Conservation (phyloP, 129 eudicot species). For the Oenanthe sinensis region DNA sequence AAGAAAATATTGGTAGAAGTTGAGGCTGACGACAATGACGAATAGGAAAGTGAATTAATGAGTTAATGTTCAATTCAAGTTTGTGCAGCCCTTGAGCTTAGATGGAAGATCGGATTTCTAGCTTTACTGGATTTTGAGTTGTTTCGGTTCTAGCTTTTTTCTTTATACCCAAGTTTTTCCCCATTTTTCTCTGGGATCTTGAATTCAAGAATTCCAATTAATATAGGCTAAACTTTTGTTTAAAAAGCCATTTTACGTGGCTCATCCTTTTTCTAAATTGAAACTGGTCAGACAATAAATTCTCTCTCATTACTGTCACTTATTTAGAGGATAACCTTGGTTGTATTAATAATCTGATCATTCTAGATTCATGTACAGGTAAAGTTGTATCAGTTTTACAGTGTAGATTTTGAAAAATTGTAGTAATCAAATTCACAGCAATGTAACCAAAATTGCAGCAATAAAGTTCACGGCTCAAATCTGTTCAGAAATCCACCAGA, state of each 20-base stretch:
- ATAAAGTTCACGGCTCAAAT: too few relatives aligned
- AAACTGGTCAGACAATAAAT: neutral
- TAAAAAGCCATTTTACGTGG: neutral
- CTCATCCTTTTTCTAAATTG: neutral
- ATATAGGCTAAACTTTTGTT: neutral
- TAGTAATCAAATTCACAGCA: neutral
- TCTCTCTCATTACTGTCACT: neutral
- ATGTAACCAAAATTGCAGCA: neutral
- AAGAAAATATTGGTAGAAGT: slow-evolving; percentile 81
- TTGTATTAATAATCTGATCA: neutral
- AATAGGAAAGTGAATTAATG: slow-evolving; percentile 7
- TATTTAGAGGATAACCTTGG: neutral
- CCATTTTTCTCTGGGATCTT: slow-evolving; percentile 6
- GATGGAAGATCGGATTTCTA: neutral
- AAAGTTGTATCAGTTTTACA: neutral
- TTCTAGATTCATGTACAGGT: neutral
- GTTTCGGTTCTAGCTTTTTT: neutral
- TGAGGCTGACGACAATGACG: slow-evolving; percentile 43
- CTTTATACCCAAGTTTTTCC: neutral
- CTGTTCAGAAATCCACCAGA: too few relatives aligned
- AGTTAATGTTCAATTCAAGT: neutral
- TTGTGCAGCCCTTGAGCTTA: neutral
- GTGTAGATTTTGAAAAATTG: neutral
- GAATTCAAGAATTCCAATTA: slow-evolving; percentile 5
- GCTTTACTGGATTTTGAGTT: slow-evolving; percentile 6